Conservation (phyloP, 257 asterid species). For the Coffea eugenioides region DNA sequence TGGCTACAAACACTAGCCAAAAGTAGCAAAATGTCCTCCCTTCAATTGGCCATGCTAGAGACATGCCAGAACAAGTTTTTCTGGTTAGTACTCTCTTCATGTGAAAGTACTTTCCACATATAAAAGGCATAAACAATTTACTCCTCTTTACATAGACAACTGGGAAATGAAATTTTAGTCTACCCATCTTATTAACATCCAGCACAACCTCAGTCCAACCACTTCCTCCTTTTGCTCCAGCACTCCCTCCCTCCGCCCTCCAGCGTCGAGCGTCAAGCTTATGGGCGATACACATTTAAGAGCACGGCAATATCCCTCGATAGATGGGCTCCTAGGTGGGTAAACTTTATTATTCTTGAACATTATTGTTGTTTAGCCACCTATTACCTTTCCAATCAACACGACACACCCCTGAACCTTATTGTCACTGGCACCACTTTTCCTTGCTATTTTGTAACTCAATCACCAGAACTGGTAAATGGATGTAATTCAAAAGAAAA, state of each 20-base stretch:
- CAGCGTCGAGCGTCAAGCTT: too few relatives aligned
- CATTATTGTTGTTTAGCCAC: background rate
- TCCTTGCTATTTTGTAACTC: background rate
- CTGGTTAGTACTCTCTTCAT: background rate
- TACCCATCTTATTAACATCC: background rate
- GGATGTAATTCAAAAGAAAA: background rate
- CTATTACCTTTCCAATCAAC: background rate
- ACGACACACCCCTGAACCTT: background rate
- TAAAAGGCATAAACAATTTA: background rate
- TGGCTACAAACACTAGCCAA: background rate
- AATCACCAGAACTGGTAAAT: background rate
- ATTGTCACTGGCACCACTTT: background rate
- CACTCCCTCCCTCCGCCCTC: background rate
- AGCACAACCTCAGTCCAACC: background rate
- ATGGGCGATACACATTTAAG: too few relatives aligned
- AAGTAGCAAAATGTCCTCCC: background rate
- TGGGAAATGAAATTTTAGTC: background rate
- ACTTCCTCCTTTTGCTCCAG: background rate
- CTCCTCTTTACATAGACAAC: background rate
- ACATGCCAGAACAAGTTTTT: background rate
- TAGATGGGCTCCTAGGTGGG: too few relatives aligned
- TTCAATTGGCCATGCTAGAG: background rate
- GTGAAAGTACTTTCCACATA: background rate
- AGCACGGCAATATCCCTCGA: too few relatives aligned
- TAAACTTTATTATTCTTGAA: background rate